Base-by-base conservation (phyloP, 78 protist species). In the Guillardia theta region DNA sequence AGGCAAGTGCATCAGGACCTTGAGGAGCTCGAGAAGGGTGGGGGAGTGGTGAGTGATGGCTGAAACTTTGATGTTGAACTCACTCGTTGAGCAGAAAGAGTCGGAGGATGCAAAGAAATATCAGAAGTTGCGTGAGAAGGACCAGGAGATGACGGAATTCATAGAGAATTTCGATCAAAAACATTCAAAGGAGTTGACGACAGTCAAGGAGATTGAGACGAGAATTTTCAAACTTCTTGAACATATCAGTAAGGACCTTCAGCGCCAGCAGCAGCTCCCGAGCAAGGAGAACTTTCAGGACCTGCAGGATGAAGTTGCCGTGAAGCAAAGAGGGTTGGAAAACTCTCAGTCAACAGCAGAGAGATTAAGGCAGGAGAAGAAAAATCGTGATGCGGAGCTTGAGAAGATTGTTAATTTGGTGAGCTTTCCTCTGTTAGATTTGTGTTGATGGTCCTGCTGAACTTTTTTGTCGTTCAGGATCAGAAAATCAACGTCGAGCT, bases 111-210 rank as follows among this genome's bases (percentile, higher is more conserved):
- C 24, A 30, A 43, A 43, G 33, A 78, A 78, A 50, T 36, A 78
- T 30, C 90, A 78, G 48, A 78, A 78, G 33, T 36, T 78, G 1
- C 90, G 44, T 24, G 90, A 78, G 90, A 78, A 78, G 48, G 90
- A 78, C 48, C 43, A 78, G 90, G 90, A 78, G 90, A 78, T 78
- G 90, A 78, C 90, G 3, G 90, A 37, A 18, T 78, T 78, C 48
- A 70, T 70, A 15, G 83, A 70, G 27, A 70, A 33, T 24, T 70
- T 70, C 41, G 45, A 1, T 4, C 21, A 24, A 24, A 70, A 36
- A 1, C 36, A 36, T 24, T 15, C n/a, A 43, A 12, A 24, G 41
- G 83, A 70, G 83, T 70, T 43, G 33, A 24, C 33, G 41, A 24
- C 33, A 3, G 83, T 70, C 83, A 70, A 70, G 83, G 83, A 70